These are phyloP conservation scores for Helenozyma rhizophorensis DNA, from an alignment of 805 yeast species.

Conservation along the genomic window DNA sequence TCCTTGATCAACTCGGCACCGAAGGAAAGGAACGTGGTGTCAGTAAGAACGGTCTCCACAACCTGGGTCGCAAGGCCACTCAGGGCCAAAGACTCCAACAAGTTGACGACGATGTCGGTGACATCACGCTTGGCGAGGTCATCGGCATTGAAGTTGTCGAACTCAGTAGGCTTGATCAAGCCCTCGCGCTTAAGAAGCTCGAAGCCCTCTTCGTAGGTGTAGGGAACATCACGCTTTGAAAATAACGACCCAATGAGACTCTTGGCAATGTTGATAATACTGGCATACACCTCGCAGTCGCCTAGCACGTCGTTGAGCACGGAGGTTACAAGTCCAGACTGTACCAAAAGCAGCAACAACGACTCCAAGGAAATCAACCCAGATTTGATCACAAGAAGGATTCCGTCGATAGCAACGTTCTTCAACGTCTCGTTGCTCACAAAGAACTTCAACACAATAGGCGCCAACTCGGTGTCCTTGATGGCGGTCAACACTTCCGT, in stretches of 20 bases:
- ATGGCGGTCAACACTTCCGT: constrained; percentile 36
- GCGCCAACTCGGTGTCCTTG: constrained; percentile 34
- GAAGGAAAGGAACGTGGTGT: constrained; percentile 31
- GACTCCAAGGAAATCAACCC: constrained; percentile 29
- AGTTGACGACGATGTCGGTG: constrained; percentile 27
- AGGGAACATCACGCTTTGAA: constrained; percentile 2
- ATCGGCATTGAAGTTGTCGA: constrained; percentile 5
- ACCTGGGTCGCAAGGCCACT: constrained; percentile 41
- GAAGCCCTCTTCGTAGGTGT: constrained; percentile 10
- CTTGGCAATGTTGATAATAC: constrained; percentile 29
- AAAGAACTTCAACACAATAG: constrained; percentile 29
- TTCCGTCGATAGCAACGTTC: constrained; percentile 18
- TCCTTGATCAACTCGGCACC: constrained; percentile 30
- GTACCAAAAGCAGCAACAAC: constrained; percentile 32
- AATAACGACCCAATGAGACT: constrained; percentile 13
- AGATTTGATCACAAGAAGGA: constrained; percentile 23
- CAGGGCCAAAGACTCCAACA: constrained; percentile 36
- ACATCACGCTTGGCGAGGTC: constrained; percentile 17
- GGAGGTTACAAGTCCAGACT: constrained; percentile 31
- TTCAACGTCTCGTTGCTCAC: constrained; percentile 24
- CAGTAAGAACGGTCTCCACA: constrained; percentile 36
- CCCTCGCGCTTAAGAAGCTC: constrained; percentile 14
- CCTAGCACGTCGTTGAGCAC: constrained; percentile 33
- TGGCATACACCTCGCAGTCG: constrained; percentile 35
- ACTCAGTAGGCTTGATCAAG: constrained; percentile 2